Conservation (phyloP, 1,139 yeast genomes). For the Petasospora rhodanensis region DNA sequence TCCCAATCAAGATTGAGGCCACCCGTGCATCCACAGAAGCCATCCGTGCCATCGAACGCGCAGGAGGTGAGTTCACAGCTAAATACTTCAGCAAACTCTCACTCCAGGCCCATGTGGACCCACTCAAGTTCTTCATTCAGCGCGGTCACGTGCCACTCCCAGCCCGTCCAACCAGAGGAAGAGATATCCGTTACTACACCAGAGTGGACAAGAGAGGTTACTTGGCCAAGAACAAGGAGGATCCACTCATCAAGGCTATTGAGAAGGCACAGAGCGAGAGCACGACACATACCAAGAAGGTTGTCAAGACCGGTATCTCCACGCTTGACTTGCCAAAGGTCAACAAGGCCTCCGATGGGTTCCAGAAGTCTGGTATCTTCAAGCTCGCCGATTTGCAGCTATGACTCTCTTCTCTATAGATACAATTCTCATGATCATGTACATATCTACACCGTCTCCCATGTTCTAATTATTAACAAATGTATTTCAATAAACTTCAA, state of each 20-base stretch:
- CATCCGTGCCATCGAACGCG: constrained; percentile 62
- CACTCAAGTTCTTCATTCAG: constrained; percentile 60
- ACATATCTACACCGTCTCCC: too few relatives aligned
- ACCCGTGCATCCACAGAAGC: constrained; percentile 76
- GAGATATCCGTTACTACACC: constrained; percentile 77
- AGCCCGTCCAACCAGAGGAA: constrained; percentile 82
- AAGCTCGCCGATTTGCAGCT: constrained; percentile 20
- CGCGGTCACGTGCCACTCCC: constrained; percentile 79
- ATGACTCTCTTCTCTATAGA: too few relatives aligned
- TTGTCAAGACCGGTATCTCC: constrained; percentile 25
- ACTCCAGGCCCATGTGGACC: constrained; percentile 70
- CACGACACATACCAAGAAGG: constrained; percentile 16
- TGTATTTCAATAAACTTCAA: too few relatives aligned
- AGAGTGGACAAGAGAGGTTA: constrained; percentile 74
- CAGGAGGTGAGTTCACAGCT: constrained; percentile 72
- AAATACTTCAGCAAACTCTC: constrained; percentile 64
- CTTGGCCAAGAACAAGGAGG: constrained; percentile 39
- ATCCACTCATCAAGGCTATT: constrained; percentile 28
- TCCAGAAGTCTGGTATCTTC: constrained; percentile 21
- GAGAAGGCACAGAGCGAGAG: constrained; percentile 23
- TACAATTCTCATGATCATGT: too few relatives aligned
- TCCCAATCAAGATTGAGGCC: constrained; percentile 72
- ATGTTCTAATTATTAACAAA: too few relatives aligned
- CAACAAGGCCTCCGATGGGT: constrained; percentile 22
- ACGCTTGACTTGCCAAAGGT: constrained; percentile 18